Evolutionary conservation across 2,329 filamentous ascomycete species (phyloP).

Genomic region (Aureobasidium sp.): DNA sequence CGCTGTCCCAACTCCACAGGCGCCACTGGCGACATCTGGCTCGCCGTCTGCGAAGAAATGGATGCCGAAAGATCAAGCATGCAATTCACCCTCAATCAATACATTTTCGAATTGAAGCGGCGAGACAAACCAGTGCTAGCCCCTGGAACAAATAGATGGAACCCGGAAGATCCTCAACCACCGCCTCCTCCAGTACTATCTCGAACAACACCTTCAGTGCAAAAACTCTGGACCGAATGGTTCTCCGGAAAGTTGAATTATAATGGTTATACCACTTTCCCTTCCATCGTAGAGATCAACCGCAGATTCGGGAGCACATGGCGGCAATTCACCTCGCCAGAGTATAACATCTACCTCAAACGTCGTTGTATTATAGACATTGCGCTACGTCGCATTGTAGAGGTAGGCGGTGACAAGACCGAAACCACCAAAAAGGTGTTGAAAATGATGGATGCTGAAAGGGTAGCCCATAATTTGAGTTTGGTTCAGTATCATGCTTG

Average conservation of each 20-base stretch:
- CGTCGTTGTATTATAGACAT: not conserved
- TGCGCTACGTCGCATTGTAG: not conserved
- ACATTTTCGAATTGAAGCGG: not conserved
- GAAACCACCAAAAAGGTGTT: not conserved
- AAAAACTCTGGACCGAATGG: conserved; percentile 3
- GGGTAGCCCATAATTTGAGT: not conserved
- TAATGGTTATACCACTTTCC: not conserved
- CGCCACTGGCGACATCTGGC: not conserved
- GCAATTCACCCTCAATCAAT: not conserved
- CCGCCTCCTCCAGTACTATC: not conserved
- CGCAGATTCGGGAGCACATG: not conserved
- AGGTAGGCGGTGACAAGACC: not conserved
- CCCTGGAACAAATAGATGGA: not conserved
- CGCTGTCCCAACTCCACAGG: not conserved
- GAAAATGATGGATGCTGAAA: not conserved
- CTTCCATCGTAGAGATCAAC: not conserved
- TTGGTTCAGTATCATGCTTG: not conserved
- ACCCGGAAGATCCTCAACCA: not conserved
- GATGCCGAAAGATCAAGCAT: not conserved
- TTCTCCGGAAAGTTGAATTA: not conserved
- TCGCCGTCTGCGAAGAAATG: not conserved
- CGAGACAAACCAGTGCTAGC: not conserved
- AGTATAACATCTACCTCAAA: not conserved
- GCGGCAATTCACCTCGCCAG: not conserved
- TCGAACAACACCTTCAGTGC: not conserved